A percentile compares a stretch with the other conserved stretches of the same genome.
These are phyloP conservation scores for Lactifluus subvellereus DNA, from an alignment of 768 basidiomycete genomes.

Conservation along the genomic window DNA sequence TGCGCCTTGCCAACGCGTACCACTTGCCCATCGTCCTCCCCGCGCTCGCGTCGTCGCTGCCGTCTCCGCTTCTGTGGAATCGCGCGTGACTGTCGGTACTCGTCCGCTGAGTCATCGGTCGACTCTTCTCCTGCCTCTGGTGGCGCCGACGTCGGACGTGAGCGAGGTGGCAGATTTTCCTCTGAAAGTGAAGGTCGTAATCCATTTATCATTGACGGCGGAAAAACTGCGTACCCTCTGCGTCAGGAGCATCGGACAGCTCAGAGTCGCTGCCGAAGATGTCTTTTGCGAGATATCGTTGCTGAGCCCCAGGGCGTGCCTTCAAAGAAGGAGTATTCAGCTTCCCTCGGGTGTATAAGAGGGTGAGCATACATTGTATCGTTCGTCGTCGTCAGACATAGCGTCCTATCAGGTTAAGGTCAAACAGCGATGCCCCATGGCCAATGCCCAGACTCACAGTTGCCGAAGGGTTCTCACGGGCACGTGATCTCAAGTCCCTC, in stretches of 20 bases:
- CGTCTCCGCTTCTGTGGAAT: conserved; percentile 30
- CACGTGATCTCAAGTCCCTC: not conserved
- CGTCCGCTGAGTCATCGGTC: conserved; percentile 45
- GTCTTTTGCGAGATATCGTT: conserved; percentile 20
- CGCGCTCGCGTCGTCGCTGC: conserved; percentile 20
- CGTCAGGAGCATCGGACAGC: conserved; percentile 19
- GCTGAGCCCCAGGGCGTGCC: conserved; percentile 10
- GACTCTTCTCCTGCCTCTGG: conserved; percentile 36
- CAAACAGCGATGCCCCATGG: not conserved
- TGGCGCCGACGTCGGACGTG: conserved; percentile 30
- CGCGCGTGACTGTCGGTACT: conserved; percentile 38
- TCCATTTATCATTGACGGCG: not conserved
- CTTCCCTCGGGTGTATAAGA: not conserved
- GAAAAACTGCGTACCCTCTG: conserved; percentile 8
- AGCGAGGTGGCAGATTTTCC: conserved; percentile 39
- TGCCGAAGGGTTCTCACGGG: not conserved
- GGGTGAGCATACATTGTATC: not conserved
- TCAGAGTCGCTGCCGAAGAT: conserved; percentile 22
- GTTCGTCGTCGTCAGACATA: conserved; percentile 21
- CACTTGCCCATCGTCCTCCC: conserved; percentile 29
- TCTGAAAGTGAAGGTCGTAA: conserved; percentile 15
- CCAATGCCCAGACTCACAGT: too few species aligned
- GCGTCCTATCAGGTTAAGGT: not conserved
- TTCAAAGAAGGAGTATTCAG: not conserved
- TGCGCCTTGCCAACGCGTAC: conserved; percentile 47